Evolutionary conservation across 2,329 filamentous ascomycete species (phyloP).

Genomic region (Curvularia sp.): DNA sequence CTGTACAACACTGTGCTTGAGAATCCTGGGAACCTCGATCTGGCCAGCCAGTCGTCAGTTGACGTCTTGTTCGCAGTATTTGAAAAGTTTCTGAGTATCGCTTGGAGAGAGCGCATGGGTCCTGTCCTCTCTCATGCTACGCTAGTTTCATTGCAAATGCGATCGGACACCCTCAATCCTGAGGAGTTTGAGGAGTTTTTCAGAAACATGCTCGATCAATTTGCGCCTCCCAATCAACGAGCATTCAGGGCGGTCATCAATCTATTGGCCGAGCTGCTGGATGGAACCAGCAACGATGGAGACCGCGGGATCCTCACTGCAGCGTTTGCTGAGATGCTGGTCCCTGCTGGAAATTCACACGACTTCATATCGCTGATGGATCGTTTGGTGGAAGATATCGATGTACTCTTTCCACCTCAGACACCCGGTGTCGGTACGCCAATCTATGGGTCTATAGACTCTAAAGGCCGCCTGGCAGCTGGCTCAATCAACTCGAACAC

Average conservation of each 20-base stretch:
- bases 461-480: constrained; percentile 64
- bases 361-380: constrained; percentile 89
- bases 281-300: constrained; percentile 88
- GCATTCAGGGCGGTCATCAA: constrained; percentile 86
- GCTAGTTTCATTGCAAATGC: constrained; percentile 75
- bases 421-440: constrained; percentile 55
- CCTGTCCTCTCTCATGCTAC: constrained; percentile 76
- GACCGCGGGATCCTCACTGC: constrained; percentile 87
- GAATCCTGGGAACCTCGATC: constrained; percentile 77
- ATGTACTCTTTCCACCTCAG: constrained; percentile 79
- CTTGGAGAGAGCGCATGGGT: constrained; percentile 89
- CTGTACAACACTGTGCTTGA: constrained; percentile 89
- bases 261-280: constrained; percentile 83
- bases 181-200: constrained; percentile 73
- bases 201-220: constrained; percentile 58
- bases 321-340: constrained; percentile 86
- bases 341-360: constrained; percentile 76
- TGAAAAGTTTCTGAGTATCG: constrained; percentile 87
- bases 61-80: constrained; percentile 91
- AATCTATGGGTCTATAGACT: constrained; percentile 66
- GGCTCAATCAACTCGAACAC: constrained; percentile 87
- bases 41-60: constrained; percentile 75
- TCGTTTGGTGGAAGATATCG: constrained; percentile 86
- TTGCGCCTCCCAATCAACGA: constrained; percentile 68
- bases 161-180: constrained; percentile 67